Evolutionary conservation across 202 grass and related monocot genomes (phyloP), one percentile per base, ranked within the genome.

Genomic region (Setaria viridis): DNA sequence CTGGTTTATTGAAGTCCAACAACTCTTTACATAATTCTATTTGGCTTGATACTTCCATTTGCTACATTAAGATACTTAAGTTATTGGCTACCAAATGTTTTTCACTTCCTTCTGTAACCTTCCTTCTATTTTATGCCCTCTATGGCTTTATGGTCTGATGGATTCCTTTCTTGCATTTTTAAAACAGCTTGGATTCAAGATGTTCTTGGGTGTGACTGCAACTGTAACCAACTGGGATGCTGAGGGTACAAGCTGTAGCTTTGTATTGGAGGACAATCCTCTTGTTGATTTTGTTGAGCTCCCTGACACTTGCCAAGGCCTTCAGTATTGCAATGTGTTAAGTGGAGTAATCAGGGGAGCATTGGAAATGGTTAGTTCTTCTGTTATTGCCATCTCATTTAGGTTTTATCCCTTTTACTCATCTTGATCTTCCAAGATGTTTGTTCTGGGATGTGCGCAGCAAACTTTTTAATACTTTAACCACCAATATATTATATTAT

Each of bases 261-360:
- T 99, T 87, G 77, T 99, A 73, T 84, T 99, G 83, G 97, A 99
- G 85, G 97, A 97, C 76, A 99, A 99, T 79, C 97, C 97, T 46
- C 90, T 99, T 73, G 97, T 99, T 64, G 97, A 99, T 71, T 99
- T 97, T 91, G 97, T 99, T 43, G 97, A 99, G 78, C 97, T 99
- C 75, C 97, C 97, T 76, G 97, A 99, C 79, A 94, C 91, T 49
- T 99, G 90, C 73, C 97, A 99, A 88, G 97, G 94, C 34, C 93
- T 99, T 79, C 89, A 91, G 21, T 99, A 97, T 63, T 99, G 94
- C 87, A 99, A 99, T 67, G 77, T 99, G 82, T 62, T 99, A 80
- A 99, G 97, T 80, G 97, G 94, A 88, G 92, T 97, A 87, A 89
- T 99, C 76, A 82, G 94, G 83, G 97, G 94, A 77, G 97, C 97